These are phyloP conservation scores for Jamesozyma gamospora DNA, from an alignment of 805 yeast species.

Conservation along the genomic window DNA sequence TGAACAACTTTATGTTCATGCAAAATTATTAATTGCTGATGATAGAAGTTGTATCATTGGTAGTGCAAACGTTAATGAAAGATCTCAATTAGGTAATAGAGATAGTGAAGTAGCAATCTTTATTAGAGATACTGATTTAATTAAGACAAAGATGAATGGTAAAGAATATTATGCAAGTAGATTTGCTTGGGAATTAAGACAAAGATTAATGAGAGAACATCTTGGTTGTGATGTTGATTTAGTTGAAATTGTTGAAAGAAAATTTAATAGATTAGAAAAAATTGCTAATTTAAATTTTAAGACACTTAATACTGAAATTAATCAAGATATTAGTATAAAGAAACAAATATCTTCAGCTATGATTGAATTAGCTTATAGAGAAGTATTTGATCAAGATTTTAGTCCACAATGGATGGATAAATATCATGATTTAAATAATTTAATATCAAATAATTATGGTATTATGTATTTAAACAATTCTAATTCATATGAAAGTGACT, in stretches of 20 bases:
- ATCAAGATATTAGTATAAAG: not conserved
- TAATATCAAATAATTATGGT: conserved; percentile 3
- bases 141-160: conserved; percentile 67
- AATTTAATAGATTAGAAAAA: conserved; percentile 39
- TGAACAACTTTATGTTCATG: conserved; percentile 90
- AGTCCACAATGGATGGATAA: conserved; percentile 37
- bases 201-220: conserved; percentile 94
- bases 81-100: conserved; percentile 89
- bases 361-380: conserved; percentile 67
- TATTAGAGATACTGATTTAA: conserved; percentile 70
- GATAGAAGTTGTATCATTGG: conserved; percentile 92
- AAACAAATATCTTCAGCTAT: conserved; percentile 44
- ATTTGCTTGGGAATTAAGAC: conserved; percentile 81
- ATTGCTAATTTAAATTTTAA: conserved; percentile 26
- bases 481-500: conserved; percentile 2
- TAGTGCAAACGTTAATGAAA: conserved; percentile 92
- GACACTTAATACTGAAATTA: conserved; percentile 13
- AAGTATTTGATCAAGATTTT: conserved; percentile 38
- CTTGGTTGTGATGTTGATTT: conserved; percentile 87
- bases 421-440: conserved; percentile 31
- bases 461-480: conserved; percentile 1
- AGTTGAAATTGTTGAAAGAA: conserved; percentile 69
- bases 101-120: conserved; percentile 92
- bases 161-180: conserved; percentile 69
- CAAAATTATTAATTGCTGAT: conserved; percentile 84